A percentile compares a stretch with the other conserved stretches of the same genome.
Conservation (phyloP, 2,329 filamentous ascomycete species). For the Pseudogymnoascus sp. region DNA sequence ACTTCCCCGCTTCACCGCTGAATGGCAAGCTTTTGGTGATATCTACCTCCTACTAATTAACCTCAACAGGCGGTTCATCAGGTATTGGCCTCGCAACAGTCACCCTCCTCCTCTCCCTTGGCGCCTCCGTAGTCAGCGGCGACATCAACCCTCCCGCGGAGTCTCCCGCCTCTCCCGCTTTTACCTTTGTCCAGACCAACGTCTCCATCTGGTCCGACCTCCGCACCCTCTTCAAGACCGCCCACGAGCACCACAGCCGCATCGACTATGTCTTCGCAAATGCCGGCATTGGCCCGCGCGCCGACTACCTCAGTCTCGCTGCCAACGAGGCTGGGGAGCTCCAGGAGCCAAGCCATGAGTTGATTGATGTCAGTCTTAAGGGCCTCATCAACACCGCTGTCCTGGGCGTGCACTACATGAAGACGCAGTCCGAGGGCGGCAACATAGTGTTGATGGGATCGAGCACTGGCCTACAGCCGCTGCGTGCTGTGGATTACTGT, state of each 20-base stretch:
- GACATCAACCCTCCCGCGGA: slow-evolving; percentile 40
- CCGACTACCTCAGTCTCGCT: slow-evolving; percentile 39
- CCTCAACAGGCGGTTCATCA: slow-evolving; percentile 42
- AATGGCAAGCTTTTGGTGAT: not conserved
- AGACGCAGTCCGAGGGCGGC: slow-evolving; percentile 38
- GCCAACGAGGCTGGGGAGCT: slow-evolving; percentile 42
- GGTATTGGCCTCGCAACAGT: slow-evolving; percentile 53
- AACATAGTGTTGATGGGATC: slow-evolving; percentile 48
- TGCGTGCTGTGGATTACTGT: slow-evolving; percentile 45
- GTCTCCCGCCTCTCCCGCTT: slow-evolving; percentile 17
- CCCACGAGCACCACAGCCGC: slow-evolving; percentile 29
- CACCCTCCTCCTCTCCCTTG: slow-evolving; percentile 41
- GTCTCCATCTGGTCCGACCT: slow-evolving; percentile 39
- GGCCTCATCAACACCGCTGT: slow-evolving; percentile 42
- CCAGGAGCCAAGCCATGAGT: slow-evolving; percentile 34
- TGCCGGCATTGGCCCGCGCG: slow-evolving; percentile 43
- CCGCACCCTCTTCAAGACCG: slow-evolving; percentile 41
- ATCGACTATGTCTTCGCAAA: slow-evolving; percentile 32
- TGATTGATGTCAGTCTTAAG: slow-evolving; percentile 43
- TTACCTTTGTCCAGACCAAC: slow-evolving; percentile 35
- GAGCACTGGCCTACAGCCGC: slow-evolving; percentile 40
- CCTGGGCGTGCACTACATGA: slow-evolving; percentile 42
- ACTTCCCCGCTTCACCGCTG: not conserved
- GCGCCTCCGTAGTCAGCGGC: slow-evolving; percentile 46
- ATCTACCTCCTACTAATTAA: slow-evolving; percentile 12